Evolutionary conservation across 2,329 filamentous ascomycete genomes (phyloP).

Genomic region (Trichoderma aggressivum): DNA sequence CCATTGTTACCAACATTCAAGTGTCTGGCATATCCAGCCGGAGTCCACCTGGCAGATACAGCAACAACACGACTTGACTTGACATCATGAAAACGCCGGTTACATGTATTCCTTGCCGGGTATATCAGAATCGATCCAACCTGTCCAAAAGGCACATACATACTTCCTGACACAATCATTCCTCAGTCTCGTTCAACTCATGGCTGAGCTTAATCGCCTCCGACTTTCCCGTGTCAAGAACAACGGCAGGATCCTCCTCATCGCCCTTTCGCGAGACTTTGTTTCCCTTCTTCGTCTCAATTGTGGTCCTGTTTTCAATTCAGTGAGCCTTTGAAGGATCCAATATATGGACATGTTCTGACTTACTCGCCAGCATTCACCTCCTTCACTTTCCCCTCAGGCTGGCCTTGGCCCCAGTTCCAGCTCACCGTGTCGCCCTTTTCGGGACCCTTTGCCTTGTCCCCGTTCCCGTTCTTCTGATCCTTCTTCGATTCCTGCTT

Average conservation of each 20-base stretch:
- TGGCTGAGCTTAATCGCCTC: constrained; percentile 42
- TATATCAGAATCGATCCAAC: not conserved
- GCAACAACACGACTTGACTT: not conserved
- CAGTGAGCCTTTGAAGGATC: not conserved
- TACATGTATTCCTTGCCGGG: not conserved
- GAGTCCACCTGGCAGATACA: not conserved
- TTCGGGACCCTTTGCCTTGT: constrained; percentile 31
- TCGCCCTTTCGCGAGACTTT: constrained; percentile 40
- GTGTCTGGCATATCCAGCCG: not conserved
- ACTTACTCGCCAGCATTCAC: constrained; percentile 42
- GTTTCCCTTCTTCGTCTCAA: constrained; percentile 42
- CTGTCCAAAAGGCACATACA: not conserved
- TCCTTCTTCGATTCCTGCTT: not conserved
- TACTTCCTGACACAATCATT: not conserved
- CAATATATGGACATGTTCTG: not conserved
- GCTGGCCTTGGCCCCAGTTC: constrained; percentile 45
- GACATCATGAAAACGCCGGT: not conserved
- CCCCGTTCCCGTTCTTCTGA: not conserved
- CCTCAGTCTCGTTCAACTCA: constrained; percentile 33
- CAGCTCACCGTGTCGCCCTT: constrained; percentile 45
- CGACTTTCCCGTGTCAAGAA: constrained; percentile 41
- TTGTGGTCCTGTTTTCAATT: constrained; percentile 32
- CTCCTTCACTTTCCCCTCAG: constrained; percentile 43
- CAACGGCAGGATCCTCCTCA: constrained; percentile 41
- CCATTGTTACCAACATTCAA: not conserved